These are phyloP conservation scores for Pestalotiopsis sp. DNA, from an alignment of 2,329 filamentous ascomycete genomes.

Conservation along the genomic window DNA sequence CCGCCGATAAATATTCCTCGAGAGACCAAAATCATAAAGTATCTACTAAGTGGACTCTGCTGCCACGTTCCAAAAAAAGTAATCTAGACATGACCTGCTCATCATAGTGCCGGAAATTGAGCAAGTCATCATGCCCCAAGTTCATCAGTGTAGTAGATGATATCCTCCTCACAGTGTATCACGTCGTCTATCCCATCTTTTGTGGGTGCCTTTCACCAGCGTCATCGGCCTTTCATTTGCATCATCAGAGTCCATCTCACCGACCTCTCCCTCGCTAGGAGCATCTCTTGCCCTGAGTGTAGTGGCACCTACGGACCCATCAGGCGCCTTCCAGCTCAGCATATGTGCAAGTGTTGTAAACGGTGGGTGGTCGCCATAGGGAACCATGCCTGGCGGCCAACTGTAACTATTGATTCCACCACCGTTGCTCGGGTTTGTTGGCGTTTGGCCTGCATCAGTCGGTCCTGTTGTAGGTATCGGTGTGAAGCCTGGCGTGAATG, in stretches of 20 bases:
- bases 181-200: background rate
- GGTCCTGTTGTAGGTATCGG: background rate
- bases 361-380: slow-evolving; percentile 23
- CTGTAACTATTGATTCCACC: slow-evolving; percentile 17
- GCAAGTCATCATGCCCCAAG: background rate
- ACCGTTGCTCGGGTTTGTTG: slow-evolving; percentile 9
- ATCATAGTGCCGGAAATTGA: background rate
- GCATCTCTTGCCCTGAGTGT: background rate
- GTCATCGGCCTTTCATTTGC: background rate
- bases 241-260: too few species aligned
- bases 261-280: background rate
- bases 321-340: slow-evolving; percentile 2
- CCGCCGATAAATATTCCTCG: background rate
- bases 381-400: slow-evolving; percentile 24
- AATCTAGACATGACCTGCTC: background rate
- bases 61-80: background rate
- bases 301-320: background rate
- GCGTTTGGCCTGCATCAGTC: slow-evolving; percentile 7
- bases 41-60: background rate
- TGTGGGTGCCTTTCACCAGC: background rate
- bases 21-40: background rate
- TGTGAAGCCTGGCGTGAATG: background rate
- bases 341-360: slow-evolving; percentile 21
- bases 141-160: background rate
- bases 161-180: background rate